Conservation (phyloP, 345 rosid species). For the Jatropha curcas region DNA sequence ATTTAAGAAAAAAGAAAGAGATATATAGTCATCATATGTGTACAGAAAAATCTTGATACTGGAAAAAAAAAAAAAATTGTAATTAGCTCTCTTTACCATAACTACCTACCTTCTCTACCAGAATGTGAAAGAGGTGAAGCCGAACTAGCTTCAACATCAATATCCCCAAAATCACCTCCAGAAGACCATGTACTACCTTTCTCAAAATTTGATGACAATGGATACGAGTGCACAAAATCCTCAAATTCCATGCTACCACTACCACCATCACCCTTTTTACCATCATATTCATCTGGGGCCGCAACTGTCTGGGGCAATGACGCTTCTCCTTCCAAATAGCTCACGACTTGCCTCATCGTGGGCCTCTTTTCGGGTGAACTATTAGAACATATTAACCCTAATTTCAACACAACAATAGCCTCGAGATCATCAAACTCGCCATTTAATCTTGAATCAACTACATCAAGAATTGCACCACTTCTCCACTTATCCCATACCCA, state of each 20-base stretch:
- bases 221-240: conserved; percentile 54
- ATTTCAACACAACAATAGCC: conserved; percentile 56
- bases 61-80: neutral
- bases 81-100: neutral
- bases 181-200: conserved; percentile 41
- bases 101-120: conserved; percentile 31
- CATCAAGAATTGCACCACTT: conserved; percentile 57
- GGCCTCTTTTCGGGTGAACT: conserved; percentile 62
- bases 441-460: conserved; percentile 64
- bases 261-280: conserved; percentile 31
- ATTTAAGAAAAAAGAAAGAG: neutral
- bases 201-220: conserved; percentile 36
- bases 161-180: conserved; percentile 34
- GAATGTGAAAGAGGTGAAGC: conserved; percentile 29
- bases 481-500: conserved; percentile 88
- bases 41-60: neutral
- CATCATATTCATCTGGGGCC: conserved; percentile 46
- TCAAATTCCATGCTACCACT: conserved; percentile 31
- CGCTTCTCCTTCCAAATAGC: conserved; percentile 66
- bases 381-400: conserved; percentile 81
- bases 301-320: conserved; percentile 19
- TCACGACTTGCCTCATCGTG: conserved; percentile 67
- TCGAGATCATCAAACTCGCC: conserved; percentile 63
- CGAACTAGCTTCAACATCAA: conserved; percentile 48
- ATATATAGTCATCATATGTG: neutral